These are phyloP conservation scores for Anacardium occidentale DNA, from an alignment of 345 rosid species.

Conservation along the genomic window DNA sequence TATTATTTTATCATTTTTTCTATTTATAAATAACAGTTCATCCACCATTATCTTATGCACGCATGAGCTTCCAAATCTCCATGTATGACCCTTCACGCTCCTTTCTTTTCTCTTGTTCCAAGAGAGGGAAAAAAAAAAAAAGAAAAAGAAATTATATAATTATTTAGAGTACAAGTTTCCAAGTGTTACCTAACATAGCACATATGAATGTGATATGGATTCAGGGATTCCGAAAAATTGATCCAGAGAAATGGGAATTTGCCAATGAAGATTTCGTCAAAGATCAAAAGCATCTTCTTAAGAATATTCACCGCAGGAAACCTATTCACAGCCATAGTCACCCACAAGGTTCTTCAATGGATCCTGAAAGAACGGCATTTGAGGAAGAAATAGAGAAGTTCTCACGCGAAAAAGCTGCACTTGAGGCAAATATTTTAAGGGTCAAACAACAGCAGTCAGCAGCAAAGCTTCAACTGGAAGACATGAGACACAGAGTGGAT, in stretches of 20 bases:
- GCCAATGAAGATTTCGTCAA: slow-evolving; percentile 80
- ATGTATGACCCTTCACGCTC: neutral
- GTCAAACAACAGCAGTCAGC: slow-evolving; percentile 54
- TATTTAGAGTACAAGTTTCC: neutral
- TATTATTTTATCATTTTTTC: neutral
- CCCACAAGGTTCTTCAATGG: slow-evolving; percentile 48
- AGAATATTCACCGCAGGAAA: slow-evolving; percentile 81
- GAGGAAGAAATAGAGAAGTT: slow-evolving; percentile 76
- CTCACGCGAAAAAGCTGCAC: slow-evolving; percentile 58
- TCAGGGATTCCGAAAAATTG: slow-evolving; percentile 93
- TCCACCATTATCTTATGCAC: neutral
- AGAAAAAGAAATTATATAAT: neutral
- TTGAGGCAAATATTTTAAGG: slow-evolving; percentile 58
- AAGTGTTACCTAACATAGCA: slow-evolving; percentile 1
- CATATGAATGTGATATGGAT: slow-evolving; percentile 13
- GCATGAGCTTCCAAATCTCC: slow-evolving; percentile 7
- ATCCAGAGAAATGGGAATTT: slow-evolving; percentile 94
- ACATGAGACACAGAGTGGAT: slow-evolving; percentile 46
- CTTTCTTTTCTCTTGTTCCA: neutral
- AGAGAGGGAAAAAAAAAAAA: too few relatives aligned
- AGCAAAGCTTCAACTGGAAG: slow-evolving; percentile 61
- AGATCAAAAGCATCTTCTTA: slow-evolving; percentile 86
- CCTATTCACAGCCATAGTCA: slow-evolving; percentile 92
- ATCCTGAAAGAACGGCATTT: slow-evolving; percentile 67
- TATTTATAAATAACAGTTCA: neutral